These are phyloP conservation scores for Picocystis salinarum DNA, from an alignment of 139 green algal species.

Conservation along the genomic window DNA sequence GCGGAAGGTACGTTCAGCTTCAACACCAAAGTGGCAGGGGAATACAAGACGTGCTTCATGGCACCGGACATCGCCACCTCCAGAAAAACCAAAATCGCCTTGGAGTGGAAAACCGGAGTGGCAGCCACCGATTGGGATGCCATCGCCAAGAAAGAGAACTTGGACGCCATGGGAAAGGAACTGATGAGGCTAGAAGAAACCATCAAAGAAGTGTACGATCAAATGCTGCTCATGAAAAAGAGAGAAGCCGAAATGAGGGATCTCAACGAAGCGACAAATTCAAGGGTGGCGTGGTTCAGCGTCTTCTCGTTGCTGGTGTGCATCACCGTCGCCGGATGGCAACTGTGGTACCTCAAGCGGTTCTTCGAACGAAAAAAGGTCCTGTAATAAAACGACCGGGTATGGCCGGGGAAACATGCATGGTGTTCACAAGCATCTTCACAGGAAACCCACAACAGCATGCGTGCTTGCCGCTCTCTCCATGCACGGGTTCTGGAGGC, in stretches of 20 bases:
- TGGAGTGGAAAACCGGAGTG: conserved; percentile 75
- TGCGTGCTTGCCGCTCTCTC: too few species aligned
- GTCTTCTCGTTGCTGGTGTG: conserved; percentile 56
- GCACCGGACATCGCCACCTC: conserved; percentile 40
- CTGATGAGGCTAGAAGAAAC: conserved; percentile 37
- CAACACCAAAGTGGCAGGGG: conserved; percentile 40
- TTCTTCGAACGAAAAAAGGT: too few species aligned
- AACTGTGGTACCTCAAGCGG: conserved; percentile 59
- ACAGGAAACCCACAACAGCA: too few species aligned
- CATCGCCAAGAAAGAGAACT: conserved; percentile 85
- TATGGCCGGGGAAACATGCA: too few species aligned
- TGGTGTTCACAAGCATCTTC: too few species aligned
- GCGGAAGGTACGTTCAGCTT: conserved; percentile 53
- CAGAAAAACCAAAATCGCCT: conserved; percentile 31
- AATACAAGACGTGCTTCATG: conserved; percentile 80
- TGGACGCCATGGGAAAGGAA: conserved; percentile 62
- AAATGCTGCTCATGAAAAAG: conserved; percentile 54
- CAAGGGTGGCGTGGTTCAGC: conserved; percentile 56
- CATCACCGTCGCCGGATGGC: conserved; percentile 36
- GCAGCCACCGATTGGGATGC: conserved; percentile 68
- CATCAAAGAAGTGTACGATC: conserved; percentile 50
- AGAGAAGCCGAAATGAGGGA: conserved; percentile 72
- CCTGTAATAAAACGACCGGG: too few species aligned
- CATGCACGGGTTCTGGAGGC: too few species aligned
- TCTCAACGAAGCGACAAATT: conserved; percentile 77